Percentiles rank a stretch among this genome's conserved stretches.
These are phyloP conservation scores for Rhinocladiella mackenziei DNA, from an alignment of 2,329 filamentous ascomycete species.

Conservation along the genomic window DNA sequence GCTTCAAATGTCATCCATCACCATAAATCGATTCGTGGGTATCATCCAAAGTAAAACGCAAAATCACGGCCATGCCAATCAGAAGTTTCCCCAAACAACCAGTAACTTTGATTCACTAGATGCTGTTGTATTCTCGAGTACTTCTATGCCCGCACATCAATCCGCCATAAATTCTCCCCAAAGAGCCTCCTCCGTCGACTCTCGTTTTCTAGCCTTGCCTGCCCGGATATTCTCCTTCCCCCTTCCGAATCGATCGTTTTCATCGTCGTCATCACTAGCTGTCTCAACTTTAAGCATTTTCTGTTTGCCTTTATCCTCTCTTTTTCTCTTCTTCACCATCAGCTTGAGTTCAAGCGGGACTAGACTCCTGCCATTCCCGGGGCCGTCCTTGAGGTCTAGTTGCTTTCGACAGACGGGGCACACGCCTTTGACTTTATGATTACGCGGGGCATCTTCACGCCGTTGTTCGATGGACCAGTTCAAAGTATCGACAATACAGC, in stretches of 20 bases:
- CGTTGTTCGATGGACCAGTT: conserved; percentile 52
- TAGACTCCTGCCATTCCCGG: conserved; percentile 30
- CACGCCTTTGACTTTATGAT: conserved; percentile 35
- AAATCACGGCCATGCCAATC: neutral
- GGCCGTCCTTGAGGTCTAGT: conserved; percentile 36
- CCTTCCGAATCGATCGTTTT: conserved; percentile 7
- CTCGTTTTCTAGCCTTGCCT: conserved; percentile 11
- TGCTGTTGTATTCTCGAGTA: too few species aligned
- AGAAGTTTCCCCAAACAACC: too few species aligned
- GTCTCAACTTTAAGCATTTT: conserved; percentile 20
- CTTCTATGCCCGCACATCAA: too few species aligned
- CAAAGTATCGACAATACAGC: conserved; percentile 59
- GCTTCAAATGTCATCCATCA: too few species aligned
- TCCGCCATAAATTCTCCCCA: conserved; percentile 17
- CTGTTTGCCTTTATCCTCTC: conserved; percentile 24
- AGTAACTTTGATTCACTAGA: too few species aligned
- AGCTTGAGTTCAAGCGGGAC: conserved; percentile 27
- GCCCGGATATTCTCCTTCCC: conserved; percentile 8
- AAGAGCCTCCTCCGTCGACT: conserved; percentile 14
- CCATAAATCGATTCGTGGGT: conserved; percentile 13
- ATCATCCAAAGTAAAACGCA: conserved; percentile 10
- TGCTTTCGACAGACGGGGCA: conserved; percentile 46
- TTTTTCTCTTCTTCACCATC: conserved; percentile 17
- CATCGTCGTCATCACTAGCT: conserved; percentile 17
- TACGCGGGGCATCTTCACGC: conserved; percentile 35